Conservation (phyloP, 1,284 basidiomycete species). For the Inonotus hispidus region DNA sequence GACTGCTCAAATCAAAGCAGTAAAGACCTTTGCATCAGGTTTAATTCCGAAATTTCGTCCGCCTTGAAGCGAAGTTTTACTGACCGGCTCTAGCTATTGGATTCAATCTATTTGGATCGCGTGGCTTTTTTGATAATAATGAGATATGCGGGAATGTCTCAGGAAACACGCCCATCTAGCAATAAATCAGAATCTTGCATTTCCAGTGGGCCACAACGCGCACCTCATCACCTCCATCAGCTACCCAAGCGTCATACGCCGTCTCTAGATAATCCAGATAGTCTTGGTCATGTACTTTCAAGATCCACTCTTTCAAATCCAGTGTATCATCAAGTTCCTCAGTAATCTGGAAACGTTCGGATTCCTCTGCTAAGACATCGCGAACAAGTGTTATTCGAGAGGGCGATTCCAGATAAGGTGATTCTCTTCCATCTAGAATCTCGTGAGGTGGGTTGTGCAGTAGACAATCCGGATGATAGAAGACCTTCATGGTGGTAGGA, state of each 20-base stretch:
- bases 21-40: slow-evolving; percentile 27
- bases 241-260: slow-evolving; percentile 30
- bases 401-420: slow-evolving; percentile 31
- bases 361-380: slow-evolving; percentile 21
- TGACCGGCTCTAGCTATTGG: slow-evolving; percentile 30
- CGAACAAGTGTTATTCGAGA: slow-evolving; percentile 27
- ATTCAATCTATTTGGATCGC: slow-evolving; percentile 9
- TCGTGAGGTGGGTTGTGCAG: slow-evolving; percentile 31
- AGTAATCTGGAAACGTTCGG: slow-evolving; percentile 22
- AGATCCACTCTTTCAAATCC: slow-evolving; percentile 18
- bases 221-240: slow-evolving; percentile 30
- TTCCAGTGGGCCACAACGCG: background rate
- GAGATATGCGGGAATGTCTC: slow-evolving; percentile 30
- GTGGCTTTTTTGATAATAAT: slow-evolving; percentile 16
- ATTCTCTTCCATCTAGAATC: slow-evolving; percentile 28
- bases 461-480: slow-evolving; percentile 21
- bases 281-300: slow-evolving; percentile 25
- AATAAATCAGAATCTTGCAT: background rate
- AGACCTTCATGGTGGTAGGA: slow-evolving; percentile 15
- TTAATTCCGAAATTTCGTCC: background rate
- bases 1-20: slow-evolving; percentile 34
- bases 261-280: slow-evolving; percentile 29
- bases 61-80: too few species aligned
- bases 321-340: slow-evolving; percentile 18
- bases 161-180: slow-evolving; percentile 28